Evolutionary conservation across 1,139 yeast species (phyloP).

Genomic region (Yamadazyma conglobata): DNA sequence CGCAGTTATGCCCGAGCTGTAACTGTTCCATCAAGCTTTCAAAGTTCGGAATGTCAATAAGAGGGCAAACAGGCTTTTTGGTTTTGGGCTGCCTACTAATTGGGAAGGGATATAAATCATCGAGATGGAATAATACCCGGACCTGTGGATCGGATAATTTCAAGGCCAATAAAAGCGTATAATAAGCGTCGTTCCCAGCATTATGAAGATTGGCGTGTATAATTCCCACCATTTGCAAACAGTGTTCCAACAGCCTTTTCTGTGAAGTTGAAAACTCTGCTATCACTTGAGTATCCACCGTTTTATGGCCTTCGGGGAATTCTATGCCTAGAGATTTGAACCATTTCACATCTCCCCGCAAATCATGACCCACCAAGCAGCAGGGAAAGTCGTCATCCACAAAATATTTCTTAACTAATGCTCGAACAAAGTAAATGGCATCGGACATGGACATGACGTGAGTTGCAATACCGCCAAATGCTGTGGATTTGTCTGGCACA

Average conservation of each 20-base stretch:
- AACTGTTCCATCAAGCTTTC: neutral
- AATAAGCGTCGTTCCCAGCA: conserved; percentile 83
- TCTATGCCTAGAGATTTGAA: conserved; percentile 44
- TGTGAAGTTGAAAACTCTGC: conserved; percentile 28
- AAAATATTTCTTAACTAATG: conserved; percentile 43
- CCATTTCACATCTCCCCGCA: conserved; percentile 61
- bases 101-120: conserved; percentile 11
- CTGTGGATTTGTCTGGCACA: conserved; percentile 59
- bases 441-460: conserved; percentile 35
- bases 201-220: conserved; percentile 69
- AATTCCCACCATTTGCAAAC: conserved; percentile 48
- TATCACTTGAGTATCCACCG: conserved; percentile 50
- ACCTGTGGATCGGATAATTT: conserved; percentile 52
- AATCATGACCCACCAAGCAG: conserved; percentile 65
- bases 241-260: conserved; percentile 48
- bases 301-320: conserved; percentile 33
- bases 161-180: conserved; percentile 54
- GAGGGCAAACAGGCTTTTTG: neutral
- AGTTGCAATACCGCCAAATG: conserved; percentile 56
- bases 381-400: conserved; percentile 13
- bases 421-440: conserved; percentile 37
- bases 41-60: neutral
- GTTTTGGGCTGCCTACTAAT: neutral
- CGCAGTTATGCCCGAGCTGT: neutral
- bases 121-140: conserved; percentile 30